A percentile compares a stretch with the other conserved stretches of the same genome.
phyloP scores from a whole-genome alignment of 1,139 yeast genomes.

The Komagataea norvegica region DNA sequence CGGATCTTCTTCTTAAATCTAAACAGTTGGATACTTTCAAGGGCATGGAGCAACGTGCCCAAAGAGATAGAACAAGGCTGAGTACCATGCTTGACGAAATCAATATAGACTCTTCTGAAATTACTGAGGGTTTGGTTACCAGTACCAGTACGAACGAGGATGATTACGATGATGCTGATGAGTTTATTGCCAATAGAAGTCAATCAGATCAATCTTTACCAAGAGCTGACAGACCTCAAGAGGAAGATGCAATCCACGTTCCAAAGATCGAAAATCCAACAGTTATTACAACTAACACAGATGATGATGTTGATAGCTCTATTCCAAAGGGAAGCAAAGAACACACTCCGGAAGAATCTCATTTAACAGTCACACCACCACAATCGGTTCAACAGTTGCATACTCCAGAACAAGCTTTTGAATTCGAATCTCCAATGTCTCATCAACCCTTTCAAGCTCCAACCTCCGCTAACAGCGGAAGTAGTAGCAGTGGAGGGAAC shows the following conservation, averaged over 20 bases:
- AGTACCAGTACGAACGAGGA: slow-evolving; percentile 12
- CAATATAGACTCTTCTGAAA: slow-evolving; percentile 4
- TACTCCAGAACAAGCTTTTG: slow-evolving; percentile 4
- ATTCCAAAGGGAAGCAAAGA: neutral
- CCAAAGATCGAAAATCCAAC: too few relatives aligned
- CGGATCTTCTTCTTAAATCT: slow-evolving; percentile 12
- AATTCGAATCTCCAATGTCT: neutral
- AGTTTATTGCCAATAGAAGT: slow-evolving; percentile 21
- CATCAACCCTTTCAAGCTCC: slow-evolving; percentile 9
- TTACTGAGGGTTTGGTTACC: neutral
- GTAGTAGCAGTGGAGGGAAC: slow-evolving; percentile 17
- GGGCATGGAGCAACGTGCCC: slow-evolving; percentile 8
- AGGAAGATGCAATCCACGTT: too few relatives aligned
- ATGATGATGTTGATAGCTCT: too few relatives aligned
- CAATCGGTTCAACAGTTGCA: neutral
- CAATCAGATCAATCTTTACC: neutral
- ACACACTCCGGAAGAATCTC: neutral
- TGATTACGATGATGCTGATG: slow-evolving; percentile 25
- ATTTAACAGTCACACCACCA: too few relatives aligned
- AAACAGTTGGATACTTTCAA: slow-evolving; percentile 7
- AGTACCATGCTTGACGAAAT: slow-evolving; percentile 12
- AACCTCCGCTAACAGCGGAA: too few relatives aligned
- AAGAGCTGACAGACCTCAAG: too few relatives aligned
- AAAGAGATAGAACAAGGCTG: slow-evolving; percentile 13
- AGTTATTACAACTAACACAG: too few relatives aligned